These are phyloP conservation scores for Blepharisma stoltei DNA, from an alignment of 73 alveolate genomes.

Conservation along the genomic window DNA sequence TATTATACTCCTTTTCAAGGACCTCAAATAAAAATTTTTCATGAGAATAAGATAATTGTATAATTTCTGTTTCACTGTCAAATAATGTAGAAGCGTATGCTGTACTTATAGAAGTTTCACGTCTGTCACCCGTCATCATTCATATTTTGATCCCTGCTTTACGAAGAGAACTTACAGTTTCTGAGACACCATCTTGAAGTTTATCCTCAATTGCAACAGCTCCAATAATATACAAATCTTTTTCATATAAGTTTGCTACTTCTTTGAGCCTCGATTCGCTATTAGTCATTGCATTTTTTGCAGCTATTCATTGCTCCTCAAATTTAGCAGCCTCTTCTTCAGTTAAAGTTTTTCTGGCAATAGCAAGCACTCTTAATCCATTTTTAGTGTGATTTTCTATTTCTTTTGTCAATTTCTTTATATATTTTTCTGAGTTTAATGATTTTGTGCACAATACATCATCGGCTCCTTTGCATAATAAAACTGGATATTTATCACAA, in stretches of 20 bases:
- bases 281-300: neutral
- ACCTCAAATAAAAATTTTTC: too few species aligned
- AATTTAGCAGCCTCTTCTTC: constrained; percentile 51
- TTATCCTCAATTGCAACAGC: constrained; percentile 64
- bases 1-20: too few species aligned
- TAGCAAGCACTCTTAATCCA: constrained; percentile 79
- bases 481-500: constrained; percentile 36
- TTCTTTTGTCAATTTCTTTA: neutral
- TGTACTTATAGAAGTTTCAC: constrained; percentile 46
- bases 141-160: constrained; percentile 65
- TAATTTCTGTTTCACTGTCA: neutral
- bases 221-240: constrained; percentile 46
- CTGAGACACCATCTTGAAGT: constrained; percentile 70
- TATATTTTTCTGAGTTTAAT: neutral
- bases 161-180: constrained; percentile 50
- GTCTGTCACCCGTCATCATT: constrained; percentile 65
- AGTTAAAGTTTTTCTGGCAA: constrained; percentile 74
- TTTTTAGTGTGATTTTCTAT: constrained; percentile 58
- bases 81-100: constrained; percentile 18
- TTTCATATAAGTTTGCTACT: constrained; percentile 38
- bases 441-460: constrained; percentile 36
- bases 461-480: constrained; percentile 90
- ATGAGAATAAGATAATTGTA: too few species aligned
- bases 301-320: neutral
- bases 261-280: neutral